These are phyloP conservation scores for Furcasterigmium furcatum DNA, from an alignment of 2,329 filamentous ascomycete genomes.

Conservation along the genomic window DNA sequence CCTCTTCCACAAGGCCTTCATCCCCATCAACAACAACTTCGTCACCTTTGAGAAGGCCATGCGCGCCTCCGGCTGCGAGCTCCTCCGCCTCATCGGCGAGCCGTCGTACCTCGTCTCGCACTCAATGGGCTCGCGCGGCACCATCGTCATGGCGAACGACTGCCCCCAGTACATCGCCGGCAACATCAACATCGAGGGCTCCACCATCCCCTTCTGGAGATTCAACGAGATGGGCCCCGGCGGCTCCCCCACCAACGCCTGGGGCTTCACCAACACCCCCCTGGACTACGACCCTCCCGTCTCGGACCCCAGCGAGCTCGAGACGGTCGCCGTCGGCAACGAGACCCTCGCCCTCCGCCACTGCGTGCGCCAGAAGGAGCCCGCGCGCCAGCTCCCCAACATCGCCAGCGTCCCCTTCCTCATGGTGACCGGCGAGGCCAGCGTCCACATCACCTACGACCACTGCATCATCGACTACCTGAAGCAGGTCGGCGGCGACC, in stretches of 20 bases:
- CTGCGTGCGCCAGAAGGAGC: conserved; percentile 9
- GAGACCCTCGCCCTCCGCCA: conserved; percentile 4
- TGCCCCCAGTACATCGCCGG: conserved; percentile 20
- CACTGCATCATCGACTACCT: conserved; percentile 49
- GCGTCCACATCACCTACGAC: conserved; percentile 49
- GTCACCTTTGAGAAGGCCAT: conserved; percentile 21
- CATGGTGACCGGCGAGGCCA: conserved; percentile 44
- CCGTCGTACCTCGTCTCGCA: conserved; percentile 26
- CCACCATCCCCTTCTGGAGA: conserved; percentile 18
- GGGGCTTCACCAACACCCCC: conserved; percentile 37
- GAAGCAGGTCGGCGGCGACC: conserved; percentile 40
- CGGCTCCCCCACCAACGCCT: conserved; percentile 20
- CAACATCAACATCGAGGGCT: conserved; percentile 21
- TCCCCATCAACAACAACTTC: conserved; percentile 21
- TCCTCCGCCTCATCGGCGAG: conserved; percentile 21
- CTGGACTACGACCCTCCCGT: conserved; percentile 36
- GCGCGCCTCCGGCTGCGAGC: conserved; percentile 21
- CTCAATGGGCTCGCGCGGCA: conserved; percentile 17
- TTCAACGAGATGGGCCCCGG: background rate
- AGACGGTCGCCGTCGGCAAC: conserved; percentile 9
- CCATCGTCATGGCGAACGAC: conserved; percentile 19
- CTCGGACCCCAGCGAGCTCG: conserved; percentile 4
- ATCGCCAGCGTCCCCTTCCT: conserved; percentile 43
- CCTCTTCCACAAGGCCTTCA: conserved; percentile 21
- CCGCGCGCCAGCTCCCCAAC: conserved; percentile 38